Evolutionary conservation across 768 basidiomycete species (phyloP).

Genomic region (Amanita molliuscula): DNA sequence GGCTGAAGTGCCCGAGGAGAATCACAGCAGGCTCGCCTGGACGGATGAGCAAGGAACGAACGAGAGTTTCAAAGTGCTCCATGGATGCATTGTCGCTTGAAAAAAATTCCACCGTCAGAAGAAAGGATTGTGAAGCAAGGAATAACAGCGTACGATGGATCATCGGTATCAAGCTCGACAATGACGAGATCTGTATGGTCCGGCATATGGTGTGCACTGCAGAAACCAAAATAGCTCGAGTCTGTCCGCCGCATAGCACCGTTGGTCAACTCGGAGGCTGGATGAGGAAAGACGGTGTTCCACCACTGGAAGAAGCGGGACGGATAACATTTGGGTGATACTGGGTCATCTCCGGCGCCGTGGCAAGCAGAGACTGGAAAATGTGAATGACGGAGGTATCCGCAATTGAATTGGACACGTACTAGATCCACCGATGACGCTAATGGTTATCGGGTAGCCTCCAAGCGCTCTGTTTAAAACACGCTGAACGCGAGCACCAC

Average conservation of each 20-base stretch:
- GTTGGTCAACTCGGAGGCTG: slow-evolving; percentile 95
- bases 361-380: slow-evolving; percentile 81
- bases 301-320: slow-evolving; percentile 97
- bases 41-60: slow-evolving; percentile 84
- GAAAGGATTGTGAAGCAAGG: not conserved
- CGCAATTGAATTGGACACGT: slow-evolving; percentile 14
- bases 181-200: slow-evolving; percentile 93
- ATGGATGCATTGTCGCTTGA: slow-evolving; percentile 57
- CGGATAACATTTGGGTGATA: slow-evolving; percentile 81
- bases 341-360: slow-evolving; percentile 85
- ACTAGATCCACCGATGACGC: slow-evolving; percentile 86
- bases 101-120: slow-evolving; percentile 1
- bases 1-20: slow-evolving; percentile 91
- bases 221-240: slow-evolving; percentile 93
- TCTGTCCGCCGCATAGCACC: slow-evolving; percentile 89
- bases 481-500: slow-evolving; percentile 71
- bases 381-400: slow-evolving; percentile 2
- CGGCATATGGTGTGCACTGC: slow-evolving; percentile 86
- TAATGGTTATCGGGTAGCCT: slow-evolving; percentile 83
- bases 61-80: slow-evolving; percentile 85
- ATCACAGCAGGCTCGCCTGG: slow-evolving; percentile 89
- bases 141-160: slow-evolving; percentile 58
- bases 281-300: slow-evolving; percentile 96
- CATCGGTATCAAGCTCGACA: slow-evolving; percentile 89
- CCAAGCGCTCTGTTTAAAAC: slow-evolving; percentile 76